phyloP scores from a whole-genome alignment of 495 filamentous ascomycete genomes.

The Friedmanniomyces simplex region DNA sequence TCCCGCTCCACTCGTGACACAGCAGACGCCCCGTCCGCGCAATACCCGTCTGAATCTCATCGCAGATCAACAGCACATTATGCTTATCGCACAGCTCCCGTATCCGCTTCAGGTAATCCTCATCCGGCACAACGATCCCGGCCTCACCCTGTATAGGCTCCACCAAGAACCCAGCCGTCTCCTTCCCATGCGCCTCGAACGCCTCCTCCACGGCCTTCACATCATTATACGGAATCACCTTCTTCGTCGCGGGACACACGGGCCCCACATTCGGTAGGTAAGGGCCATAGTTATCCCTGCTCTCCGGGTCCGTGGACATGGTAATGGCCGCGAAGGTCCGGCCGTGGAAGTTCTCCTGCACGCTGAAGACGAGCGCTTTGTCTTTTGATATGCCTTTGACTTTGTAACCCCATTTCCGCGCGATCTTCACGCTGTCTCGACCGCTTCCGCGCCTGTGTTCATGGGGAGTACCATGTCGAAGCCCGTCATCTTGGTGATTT shows the following conservation, averaged over 20 bases:
- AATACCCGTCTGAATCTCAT: constrained; percentile 98
- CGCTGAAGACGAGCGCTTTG: constrained; percentile 75
- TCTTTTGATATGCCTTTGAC: constrained; percentile 80
- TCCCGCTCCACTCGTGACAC: constrained; percentile 85
- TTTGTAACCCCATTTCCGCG: constrained; percentile 98
- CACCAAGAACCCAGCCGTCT: constrained; percentile 87
- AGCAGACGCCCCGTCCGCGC: constrained; percentile 88
- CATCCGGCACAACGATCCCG: constrained; percentile 89
- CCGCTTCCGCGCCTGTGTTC: constrained; percentile 99
- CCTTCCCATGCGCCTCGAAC: constrained; percentile 66
- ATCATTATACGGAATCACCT: constrained; percentile 75
- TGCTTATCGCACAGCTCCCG: constrained; percentile 81
- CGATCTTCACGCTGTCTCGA: constrained; percentile 98
- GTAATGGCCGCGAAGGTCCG: constrained; percentile 92
- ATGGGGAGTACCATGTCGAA: constrained; percentile 99
- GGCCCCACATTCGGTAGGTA: constrained; percentile 84
- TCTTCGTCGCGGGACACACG: constrained; percentile 62
- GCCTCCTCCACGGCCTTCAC: constrained; percentile 69
- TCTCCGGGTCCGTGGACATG: constrained; percentile 89
- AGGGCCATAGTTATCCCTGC: constrained; percentile 91
- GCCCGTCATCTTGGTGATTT: constrained; percentile 76
- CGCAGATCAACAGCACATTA: constrained; percentile 89
- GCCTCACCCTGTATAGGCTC: constrained; percentile 98
- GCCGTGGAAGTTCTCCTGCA: constrained; percentile 90
- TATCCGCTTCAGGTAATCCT: constrained; percentile 75